A percentile compares a stretch with the other conserved stretches of the same genome.
Evolutionary conservation across 306 rosid species (phyloP).

Genomic region (Lathyrus tuberosus): DNA sequence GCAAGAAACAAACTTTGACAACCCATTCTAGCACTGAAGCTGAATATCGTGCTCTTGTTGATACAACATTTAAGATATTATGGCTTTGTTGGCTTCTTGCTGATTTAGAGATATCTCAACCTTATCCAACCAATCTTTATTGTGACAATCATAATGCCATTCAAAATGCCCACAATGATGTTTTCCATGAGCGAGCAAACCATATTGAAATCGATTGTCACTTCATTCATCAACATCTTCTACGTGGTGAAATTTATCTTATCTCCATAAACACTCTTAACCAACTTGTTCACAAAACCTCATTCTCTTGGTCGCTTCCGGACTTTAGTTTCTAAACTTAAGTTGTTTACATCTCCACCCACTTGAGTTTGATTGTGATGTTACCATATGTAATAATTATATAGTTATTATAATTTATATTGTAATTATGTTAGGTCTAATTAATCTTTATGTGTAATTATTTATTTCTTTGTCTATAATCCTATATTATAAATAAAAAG

Average conservation of each 20-base stretch:
- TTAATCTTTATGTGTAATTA: too few relatives aligned
- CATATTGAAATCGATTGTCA: too few relatives aligned
- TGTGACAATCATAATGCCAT: background rate
- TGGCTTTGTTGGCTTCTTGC: background rate
- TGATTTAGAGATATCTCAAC: background rate
- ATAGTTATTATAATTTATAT: too few relatives aligned
- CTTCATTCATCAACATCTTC: background rate
- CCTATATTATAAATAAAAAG: too few relatives aligned
- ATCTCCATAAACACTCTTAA: background rate
- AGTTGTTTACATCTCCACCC: background rate
- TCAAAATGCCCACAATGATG: background rate
- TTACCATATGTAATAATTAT: too few relatives aligned
- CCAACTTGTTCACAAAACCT: background rate
- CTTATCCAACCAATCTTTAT: background rate
- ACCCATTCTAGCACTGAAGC: background rate
- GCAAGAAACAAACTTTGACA: background rate
- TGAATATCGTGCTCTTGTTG: background rate
- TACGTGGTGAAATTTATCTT: background rate
- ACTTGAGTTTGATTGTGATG: too few relatives aligned
- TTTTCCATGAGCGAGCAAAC: too few relatives aligned
- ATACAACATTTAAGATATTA: background rate
- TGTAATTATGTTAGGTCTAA: too few relatives aligned
- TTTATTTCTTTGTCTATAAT: too few relatives aligned
- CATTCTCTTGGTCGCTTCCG: background rate
- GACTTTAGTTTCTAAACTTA: background rate